These are phyloP conservation scores for Sclerotinia minor DNA, from an alignment of 2,329 filamentous ascomycete species.

Conservation along the genomic window DNA sequence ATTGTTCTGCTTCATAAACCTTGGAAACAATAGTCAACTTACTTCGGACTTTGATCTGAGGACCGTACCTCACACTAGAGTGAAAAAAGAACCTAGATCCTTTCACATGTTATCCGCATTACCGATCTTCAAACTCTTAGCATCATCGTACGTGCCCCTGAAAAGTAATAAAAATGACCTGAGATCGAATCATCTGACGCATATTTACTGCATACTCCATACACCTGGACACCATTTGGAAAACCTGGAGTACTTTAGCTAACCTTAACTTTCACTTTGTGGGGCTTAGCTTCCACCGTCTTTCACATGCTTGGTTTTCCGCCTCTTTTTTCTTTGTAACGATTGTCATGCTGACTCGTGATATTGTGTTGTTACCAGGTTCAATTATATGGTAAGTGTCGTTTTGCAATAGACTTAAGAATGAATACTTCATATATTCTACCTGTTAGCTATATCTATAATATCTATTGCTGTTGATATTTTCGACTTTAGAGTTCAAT, in stretches of 20 bases:
- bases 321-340: slow-evolving; percentile 8
- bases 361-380: not conserved
- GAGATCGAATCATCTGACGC: slow-evolving; percentile 23
- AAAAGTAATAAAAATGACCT: not conserved
- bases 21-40: not conserved
- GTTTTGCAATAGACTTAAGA: not conserved
- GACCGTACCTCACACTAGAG: too few species aligned
- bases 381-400: not conserved
- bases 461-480: not conserved
- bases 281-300: slow-evolving; percentile 20
- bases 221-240: not conserved
- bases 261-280: slow-evolving; percentile 7
- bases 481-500: not conserved
- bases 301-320: slow-evolving; percentile 24
- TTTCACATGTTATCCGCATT: slow-evolving; percentile 2
- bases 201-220: not conserved
- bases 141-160: too few species aligned
- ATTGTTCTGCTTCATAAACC: too few species aligned
- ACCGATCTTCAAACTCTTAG: too few species aligned
- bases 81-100: not conserved
- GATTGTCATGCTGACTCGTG: slow-evolving; percentile 4
- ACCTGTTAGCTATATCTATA: not conserved
- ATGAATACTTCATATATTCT: not conserved
- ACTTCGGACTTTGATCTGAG: too few species aligned
- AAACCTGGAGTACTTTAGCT: slow-evolving; percentile 18